Evolutionary conservation across 345 rosid genomes (phyloP), one percentile per base, ranked within the genome.

Genomic region (Pseudoturritis turrita): DNA sequence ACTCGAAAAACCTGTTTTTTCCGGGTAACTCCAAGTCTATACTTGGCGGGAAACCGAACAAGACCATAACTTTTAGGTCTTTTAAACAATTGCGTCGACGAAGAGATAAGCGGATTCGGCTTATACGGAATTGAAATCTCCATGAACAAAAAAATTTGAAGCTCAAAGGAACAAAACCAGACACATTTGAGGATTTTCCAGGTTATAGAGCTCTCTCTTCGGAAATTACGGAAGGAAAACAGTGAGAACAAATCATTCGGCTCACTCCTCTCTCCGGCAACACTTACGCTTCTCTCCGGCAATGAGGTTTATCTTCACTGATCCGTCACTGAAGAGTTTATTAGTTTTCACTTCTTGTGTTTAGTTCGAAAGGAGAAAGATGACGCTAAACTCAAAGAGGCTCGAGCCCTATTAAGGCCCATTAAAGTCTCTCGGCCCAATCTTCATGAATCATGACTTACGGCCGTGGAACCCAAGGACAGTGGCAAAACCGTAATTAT

Each of bases 81-180:
- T 56, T 13, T 76, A 29, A 55, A 5, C 4, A 67, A 50, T 25
- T 63, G 35, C 1, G 41, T 44, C 37, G 83, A 78, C 9, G 83
- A 65, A 14, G 56, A 65, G 70, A 85, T 65, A 56, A 81, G 82
- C 19, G 85, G 82, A 49, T 79, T 80, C 29, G 65, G 83, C 62
- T 53, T 78, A 82, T 49, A 68, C 19, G 82, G 25, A 51, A 76
- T 21, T 57, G 81, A 29, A 28, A 79, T 65, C 41, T 87, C 80
- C 96, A 87, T 87, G 25, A 40, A 3, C 7, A 19, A 14, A 57
- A 17, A 65, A 46, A 65, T 11, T n/a, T 31, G 4, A 39, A 55
- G 8, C 33, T 60, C 9, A 59, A 44, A 29, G 1, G 40, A 45
- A 13, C 28, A 49, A 50, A 66, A 47, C 21, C 40, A 57, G n/a